phyloP scores from a whole-genome alignment of 1,139 yeast species.

The Yamadazyma dendronema region DNA sequence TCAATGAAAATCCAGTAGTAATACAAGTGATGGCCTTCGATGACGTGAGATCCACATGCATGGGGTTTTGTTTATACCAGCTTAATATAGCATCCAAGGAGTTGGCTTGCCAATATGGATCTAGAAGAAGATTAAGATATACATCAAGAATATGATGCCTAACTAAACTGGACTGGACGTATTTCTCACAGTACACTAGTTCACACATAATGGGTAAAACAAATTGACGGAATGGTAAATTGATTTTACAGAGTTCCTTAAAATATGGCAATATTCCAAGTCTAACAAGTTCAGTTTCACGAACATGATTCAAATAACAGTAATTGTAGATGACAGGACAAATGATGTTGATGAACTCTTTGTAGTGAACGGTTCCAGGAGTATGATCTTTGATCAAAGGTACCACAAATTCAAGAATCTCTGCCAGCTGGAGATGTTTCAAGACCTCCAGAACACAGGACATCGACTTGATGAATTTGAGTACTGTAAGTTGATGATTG shows the following conservation, averaged over 20 bases:
- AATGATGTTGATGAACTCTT: constrained; percentile 41
- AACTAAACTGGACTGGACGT: constrained; percentile 38
- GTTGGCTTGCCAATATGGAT: constrained; percentile 71
- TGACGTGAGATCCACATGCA: constrained; percentile 20
- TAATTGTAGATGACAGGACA: constrained; percentile 52
- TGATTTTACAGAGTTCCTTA: constrained; percentile 42
- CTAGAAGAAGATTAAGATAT: constrained; percentile 48
- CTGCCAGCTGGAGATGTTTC: constrained; percentile 37
- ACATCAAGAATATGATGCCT: constrained; percentile 42
- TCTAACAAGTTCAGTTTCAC: constrained; percentile 53
- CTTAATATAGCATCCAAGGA: constrained; percentile 57
- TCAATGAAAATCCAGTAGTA: constrained; percentile 38
- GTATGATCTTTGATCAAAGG: constrained; percentile 26
- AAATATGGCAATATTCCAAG: constrained; percentile 55
- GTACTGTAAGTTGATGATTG: constrained; percentile 34
- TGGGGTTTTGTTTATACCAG: constrained; percentile 34
- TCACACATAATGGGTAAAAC: constrained; percentile 65
- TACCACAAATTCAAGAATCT: constrained; percentile 41
- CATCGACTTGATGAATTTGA: constrained; percentile 45
- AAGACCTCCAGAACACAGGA: constrained; percentile 38
- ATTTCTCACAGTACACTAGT: constrained; percentile 49
- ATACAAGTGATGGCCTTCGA: constrained; percentile 32
- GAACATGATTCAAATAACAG: constrained; percentile 53
- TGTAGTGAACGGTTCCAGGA: constrained; percentile 30
- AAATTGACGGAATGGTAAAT: constrained; percentile 58